Evolutionary conservation across 495 filamentous ascomycete species (phyloP).

Genomic region (Bathelium albidoporum): DNA sequence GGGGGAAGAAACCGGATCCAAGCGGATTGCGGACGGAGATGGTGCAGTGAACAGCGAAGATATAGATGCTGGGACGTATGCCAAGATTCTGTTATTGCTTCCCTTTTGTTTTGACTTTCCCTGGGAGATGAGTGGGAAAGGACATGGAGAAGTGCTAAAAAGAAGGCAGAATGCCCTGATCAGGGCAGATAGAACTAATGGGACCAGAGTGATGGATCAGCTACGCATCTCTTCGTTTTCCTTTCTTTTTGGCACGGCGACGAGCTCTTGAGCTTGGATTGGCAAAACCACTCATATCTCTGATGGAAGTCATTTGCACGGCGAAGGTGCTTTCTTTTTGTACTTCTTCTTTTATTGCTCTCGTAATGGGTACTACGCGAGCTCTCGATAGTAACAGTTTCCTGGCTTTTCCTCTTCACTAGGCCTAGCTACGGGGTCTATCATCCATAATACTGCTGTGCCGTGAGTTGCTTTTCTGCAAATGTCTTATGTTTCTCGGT

Average conservation of each 20-base stretch:
- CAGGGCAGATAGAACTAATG: too few relatives aligned
- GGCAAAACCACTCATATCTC: background rate
- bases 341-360: background rate
- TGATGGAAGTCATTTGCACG: background rate
- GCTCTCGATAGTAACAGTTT: background rate
- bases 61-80: too few relatives aligned
- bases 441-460: too few relatives aligned
- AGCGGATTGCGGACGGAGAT: conserved; percentile 27
- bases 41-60: background rate
- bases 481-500: too few relatives aligned
- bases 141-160: background rate
- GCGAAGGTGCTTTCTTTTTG: background rate
- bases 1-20: conserved; percentile 42
- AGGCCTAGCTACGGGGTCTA: too few relatives aligned
- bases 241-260: too few relatives aligned
- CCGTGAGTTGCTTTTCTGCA: too few relatives aligned
- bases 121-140: background rate
- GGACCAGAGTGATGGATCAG: background rate
- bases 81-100: too few relatives aligned
- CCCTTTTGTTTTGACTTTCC: background rate
- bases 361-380: background rate
- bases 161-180: background rate
- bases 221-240: background rate
- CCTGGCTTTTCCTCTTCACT: background rate
- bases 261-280: background rate